Evolutionary conservation across 148 eudicot genomes (phyloP), one percentile per base, ranked within the genome.

Genomic region (Dysphania ambrosioides): DNA sequence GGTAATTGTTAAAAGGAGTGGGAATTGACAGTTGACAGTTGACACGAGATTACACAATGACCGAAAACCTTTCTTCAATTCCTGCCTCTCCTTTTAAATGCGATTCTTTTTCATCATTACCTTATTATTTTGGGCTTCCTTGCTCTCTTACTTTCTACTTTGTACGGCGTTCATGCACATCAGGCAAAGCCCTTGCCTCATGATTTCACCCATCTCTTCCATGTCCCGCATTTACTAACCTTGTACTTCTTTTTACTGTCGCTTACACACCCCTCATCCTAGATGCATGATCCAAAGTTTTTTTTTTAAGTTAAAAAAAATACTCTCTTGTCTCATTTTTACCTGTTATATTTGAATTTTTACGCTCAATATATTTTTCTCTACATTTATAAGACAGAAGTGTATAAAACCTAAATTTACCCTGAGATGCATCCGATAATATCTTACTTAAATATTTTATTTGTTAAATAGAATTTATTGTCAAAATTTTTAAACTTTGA

Each of bases 131-230:
- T 56, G 30, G 63, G 71, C 44, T 29, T 23, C 8, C 10, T 24
- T 19, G 55, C 64, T 66, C 34, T 66, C 15, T 31, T 53, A 15
- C 61, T 49, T 75, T 55, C 32, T 29, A 30, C 78, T 15, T 63
- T 64, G 76, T 78, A 78, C 76, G 76, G 72, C 63, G 40, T 42
- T 71, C 80, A 71, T 49, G 65, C 64, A 64, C 51, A 71, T 71
- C 63, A 21, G 51, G 79, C 23, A 77, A 77, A 30, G 5, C 59
- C 55, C 11, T 68, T 66, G 19, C 11, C 30, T 67, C 74, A 30
- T 77, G 60, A 76, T 68, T 59, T 32, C 34, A 12, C 8, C 32
- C 18, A 18, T 68, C 59, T 30, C 29, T 38, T 68, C 56, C 57
- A 57, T 58, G 30, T 72, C 29, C 59, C 32, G 24, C 21, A 16